These are phyloP conservation scores for Aurantiochytrium sp. DNA, from an alignment of 108 stramenopile genomes.

Conservation along the genomic window DNA sequence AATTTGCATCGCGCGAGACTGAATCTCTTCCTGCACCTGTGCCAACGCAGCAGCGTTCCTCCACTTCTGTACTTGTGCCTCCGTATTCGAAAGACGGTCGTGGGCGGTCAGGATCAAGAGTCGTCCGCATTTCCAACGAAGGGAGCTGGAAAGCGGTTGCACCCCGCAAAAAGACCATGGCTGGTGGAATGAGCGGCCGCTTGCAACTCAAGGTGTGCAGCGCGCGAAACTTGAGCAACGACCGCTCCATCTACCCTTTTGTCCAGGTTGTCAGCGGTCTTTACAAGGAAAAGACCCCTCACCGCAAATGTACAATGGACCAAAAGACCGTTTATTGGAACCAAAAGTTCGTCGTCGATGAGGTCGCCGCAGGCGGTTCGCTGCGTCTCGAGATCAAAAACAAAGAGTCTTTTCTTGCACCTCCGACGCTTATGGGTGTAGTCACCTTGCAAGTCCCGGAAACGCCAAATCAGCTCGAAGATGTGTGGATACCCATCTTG, in stretches of 20 bases:
- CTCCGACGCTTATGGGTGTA: neutral
- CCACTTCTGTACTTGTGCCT: neutral
- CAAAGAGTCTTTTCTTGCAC: neutral
- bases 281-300: neutral
- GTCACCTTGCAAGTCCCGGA: neutral
- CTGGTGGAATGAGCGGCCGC: neutral
- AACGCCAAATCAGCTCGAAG: neutral
- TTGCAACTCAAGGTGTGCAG: neutral
- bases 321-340: neutral
- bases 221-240: neutral
- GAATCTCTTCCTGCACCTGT: too few species aligned
- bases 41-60: too few species aligned
- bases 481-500: neutral
- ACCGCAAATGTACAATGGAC: neutral
- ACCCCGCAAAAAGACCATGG: neutral
- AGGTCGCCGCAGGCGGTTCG: neutral
- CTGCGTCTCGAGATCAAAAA: neutral
- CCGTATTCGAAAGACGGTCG: neutral
- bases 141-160: neutral
- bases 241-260: neutral
- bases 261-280: neutral
- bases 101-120: neutral
- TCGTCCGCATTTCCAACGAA: neutral
- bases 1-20: too few species aligned
- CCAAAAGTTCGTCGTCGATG: neutral